phyloP scores from a whole-genome alignment of 176 grass and related monocot species.

The Tuctoria greenei region DNA sequence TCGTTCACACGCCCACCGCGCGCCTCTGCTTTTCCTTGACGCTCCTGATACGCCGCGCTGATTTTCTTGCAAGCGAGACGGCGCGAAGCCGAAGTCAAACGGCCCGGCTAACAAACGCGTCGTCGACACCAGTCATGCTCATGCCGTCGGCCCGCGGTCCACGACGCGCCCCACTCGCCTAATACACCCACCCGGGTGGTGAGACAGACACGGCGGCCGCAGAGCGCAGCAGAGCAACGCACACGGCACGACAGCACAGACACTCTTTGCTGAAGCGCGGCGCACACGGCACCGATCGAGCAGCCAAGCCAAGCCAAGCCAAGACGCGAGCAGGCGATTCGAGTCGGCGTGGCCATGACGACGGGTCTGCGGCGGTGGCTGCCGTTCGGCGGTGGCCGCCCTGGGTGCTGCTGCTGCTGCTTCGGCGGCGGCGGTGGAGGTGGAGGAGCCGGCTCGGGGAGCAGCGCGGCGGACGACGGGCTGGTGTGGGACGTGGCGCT shows the following conservation, averaged over 20 bases:
- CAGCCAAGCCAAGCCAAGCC: too few relatives aligned
- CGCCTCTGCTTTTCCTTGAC: neutral
- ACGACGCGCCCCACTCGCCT: constrained; percentile 1
- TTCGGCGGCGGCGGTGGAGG: neutral
- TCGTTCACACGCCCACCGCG: neutral
- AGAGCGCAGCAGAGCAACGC: neutral
- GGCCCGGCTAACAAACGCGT: constrained; percentile 30
- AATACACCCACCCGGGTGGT: neutral
- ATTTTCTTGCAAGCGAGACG: neutral
- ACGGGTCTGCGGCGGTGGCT: neutral
- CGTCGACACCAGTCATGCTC: too few relatives aligned
- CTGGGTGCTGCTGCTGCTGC: constrained; percentile 32
- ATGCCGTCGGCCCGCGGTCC: constrained; percentile 7
- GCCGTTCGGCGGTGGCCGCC: constrained; percentile 22
- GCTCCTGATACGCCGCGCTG: neutral
- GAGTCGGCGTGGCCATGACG: neutral
- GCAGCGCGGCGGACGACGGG: constrained; percentile 28
- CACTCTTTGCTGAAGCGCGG: too few relatives aligned
- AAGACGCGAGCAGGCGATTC: neutral
- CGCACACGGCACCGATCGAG: too few relatives aligned
- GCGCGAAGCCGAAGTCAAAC: neutral
- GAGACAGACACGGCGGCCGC: neutral
- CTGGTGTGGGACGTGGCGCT: constrained; percentile 69
- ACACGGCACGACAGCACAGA: neutral
- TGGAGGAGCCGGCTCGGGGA: neutral